Evolutionary conservation across 2,329 filamentous ascomycete genomes (phyloP).

Genomic region (Pseudogymnoascus verrucosus): DNA sequence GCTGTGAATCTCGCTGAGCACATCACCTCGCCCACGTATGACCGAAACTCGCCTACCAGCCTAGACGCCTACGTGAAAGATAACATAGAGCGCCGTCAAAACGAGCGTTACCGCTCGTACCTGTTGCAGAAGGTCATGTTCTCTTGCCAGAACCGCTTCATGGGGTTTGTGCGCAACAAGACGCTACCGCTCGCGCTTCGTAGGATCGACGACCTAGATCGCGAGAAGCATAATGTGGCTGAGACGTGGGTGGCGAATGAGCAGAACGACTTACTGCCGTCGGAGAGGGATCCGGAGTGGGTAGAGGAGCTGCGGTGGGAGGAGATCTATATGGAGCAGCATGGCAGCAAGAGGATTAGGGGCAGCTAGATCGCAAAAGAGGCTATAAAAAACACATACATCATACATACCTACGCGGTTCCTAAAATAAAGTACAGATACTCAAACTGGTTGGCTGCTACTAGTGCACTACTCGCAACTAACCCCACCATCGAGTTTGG

Average conservation of each 20-base stretch:
- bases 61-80: constrained; percentile 16
- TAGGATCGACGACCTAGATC: constrained; percentile 15
- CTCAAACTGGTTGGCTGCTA: background rate
- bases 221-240: background rate
- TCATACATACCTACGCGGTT: too few species aligned
- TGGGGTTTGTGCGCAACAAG: constrained; percentile 17
- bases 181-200: constrained; percentile 20
- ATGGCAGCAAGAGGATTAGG: background rate
- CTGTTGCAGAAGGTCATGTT: constrained; percentile 22
- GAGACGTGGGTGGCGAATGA: background rate
- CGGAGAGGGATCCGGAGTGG: background rate
- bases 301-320: background rate
- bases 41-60: constrained; percentile 9
- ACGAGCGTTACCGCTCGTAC: constrained; percentile 19
- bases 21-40: constrained; percentile 10
- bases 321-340: background rate
- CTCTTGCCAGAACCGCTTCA: constrained; percentile 20
- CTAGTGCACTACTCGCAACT: background rate
- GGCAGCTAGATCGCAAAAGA: too few species aligned
- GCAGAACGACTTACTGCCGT: background rate
- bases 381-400: too few species aligned
- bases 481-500: background rate
- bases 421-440: background rate
- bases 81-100: constrained; percentile 19
- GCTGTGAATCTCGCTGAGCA: constrained; percentile 15